phyloP scores from a whole-genome alignment of 1,284 basidiomycete species.

The Agroathelia rolfsii region DNA sequence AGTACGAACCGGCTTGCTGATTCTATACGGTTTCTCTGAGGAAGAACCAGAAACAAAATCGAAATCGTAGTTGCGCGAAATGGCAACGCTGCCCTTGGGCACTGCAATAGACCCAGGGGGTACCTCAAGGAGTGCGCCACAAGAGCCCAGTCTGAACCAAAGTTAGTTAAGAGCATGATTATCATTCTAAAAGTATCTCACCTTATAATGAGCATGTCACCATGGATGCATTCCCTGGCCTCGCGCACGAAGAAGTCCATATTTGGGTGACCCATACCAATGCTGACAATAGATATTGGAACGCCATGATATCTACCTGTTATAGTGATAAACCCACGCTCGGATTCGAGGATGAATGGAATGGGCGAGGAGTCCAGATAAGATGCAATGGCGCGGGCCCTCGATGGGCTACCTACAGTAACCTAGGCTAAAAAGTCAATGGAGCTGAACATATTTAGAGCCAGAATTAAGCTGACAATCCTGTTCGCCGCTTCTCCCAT shows the following conservation, averaged over 20 bases:
- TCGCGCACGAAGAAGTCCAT: slow-evolving; percentile 83
- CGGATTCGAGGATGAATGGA: slow-evolving; percentile 57
- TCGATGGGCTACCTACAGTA: slow-evolving; percentile 67
- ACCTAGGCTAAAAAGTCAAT: slow-evolving; percentile 31
- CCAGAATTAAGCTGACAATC: no score
- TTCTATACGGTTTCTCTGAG: slow-evolving; percentile 48
- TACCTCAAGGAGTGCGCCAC: slow-evolving; percentile 63
- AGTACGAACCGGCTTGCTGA: slow-evolving; percentile 55
- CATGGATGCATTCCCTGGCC: slow-evolving; percentile 64
- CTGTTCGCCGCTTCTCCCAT: slow-evolving; percentile 75
- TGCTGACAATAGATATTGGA: slow-evolving; percentile 68
- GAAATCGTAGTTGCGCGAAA: slow-evolving; percentile 72
- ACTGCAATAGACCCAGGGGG: slow-evolving; percentile 69
- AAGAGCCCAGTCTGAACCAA: slow-evolving; percentile 70
- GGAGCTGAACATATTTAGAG: no score
- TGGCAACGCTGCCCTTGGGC: slow-evolving; percentile 55
- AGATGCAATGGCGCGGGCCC: slow-evolving; percentile 51
- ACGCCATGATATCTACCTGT: slow-evolving; percentile 65
- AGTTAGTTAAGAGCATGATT: no score
- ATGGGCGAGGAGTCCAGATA: slow-evolving; percentile 49
- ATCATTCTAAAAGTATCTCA: slow-evolving; percentile 23
- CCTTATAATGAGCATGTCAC: slow-evolving; percentile 74
- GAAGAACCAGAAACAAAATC: slow-evolving; percentile 44
- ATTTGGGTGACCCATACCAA: slow-evolving; percentile 77
- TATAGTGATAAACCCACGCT: slow-evolving; percentile 73